phyloP scores from a whole-genome alignment of 495 filamentous ascomycete genomes.

The Extremus antarcticus region DNA sequence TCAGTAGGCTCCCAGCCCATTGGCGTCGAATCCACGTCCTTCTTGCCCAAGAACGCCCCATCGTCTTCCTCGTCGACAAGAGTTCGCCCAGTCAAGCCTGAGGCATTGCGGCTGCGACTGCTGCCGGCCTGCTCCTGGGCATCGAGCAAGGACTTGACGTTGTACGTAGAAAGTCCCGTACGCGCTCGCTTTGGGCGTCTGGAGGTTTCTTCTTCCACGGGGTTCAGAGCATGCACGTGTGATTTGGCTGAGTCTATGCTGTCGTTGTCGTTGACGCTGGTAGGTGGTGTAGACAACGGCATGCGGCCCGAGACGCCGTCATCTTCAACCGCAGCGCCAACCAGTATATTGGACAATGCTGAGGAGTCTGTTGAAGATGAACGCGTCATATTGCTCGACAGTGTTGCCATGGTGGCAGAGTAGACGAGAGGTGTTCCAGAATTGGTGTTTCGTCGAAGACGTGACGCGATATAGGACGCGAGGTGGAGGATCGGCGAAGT shows the following conservation, averaged over 20 bases:
- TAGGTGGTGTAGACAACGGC: constrained; percentile 23
- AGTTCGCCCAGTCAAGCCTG: constrained; percentile 20
- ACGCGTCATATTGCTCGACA: constrained; percentile 9
- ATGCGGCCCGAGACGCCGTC: neutral
- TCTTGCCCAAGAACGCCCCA: constrained; percentile 1
- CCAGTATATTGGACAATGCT: constrained; percentile 15
- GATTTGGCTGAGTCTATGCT: constrained; percentile 21
- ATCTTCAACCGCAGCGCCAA: neutral
- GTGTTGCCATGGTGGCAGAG: neutral
- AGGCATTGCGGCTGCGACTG: constrained; percentile 23
- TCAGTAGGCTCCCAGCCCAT: constrained; percentile 6
- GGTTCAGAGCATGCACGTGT: constrained; percentile 4
- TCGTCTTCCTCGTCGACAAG: constrained; percentile 14
- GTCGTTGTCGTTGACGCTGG: constrained; percentile 24
- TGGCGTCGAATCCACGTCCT: constrained; percentile 8
- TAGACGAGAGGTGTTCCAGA: neutral
- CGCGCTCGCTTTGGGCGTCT: constrained; percentile 19
- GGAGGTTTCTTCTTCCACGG: constrained; percentile 7
- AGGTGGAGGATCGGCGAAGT: neutral
- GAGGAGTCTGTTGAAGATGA: constrained; percentile 13
- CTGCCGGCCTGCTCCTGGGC: constrained; percentile 22
- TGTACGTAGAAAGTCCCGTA: constrained; percentile 22
- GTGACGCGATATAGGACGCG: neutral
- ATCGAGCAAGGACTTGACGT: constrained; percentile 26
- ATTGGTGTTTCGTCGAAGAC: neutral